These are phyloP conservation scores for Gloeophyllum trabeum DNA, from an alignment of 768 basidiomycete species.

Conservation along the genomic window DNA sequence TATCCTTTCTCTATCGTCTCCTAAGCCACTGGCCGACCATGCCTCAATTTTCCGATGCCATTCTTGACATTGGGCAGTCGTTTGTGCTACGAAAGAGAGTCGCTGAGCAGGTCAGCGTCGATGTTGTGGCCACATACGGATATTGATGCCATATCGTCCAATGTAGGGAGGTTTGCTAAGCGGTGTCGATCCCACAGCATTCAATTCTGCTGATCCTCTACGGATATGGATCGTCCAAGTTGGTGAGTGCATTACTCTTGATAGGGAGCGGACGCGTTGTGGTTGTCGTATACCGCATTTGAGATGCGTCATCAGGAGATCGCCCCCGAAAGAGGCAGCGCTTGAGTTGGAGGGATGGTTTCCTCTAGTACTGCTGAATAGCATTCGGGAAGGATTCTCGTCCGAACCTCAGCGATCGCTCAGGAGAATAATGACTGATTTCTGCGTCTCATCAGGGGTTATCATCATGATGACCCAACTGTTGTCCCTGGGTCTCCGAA, in stretches of 20 bases:
- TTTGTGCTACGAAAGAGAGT: no score
- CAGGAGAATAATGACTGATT: not conserved
- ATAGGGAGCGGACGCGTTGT: not conserved
- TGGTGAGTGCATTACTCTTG: constrained; percentile 28
- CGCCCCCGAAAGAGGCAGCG: no score
- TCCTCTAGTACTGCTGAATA: no score
- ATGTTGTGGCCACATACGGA: no score
- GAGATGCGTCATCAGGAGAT: no score
- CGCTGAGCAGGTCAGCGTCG: no score
- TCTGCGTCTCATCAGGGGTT: constrained; percentile 36
- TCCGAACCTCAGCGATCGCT: no score
- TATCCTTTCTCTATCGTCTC: no score
- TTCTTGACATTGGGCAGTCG: not conserved
- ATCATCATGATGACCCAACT: constrained; percentile 75
- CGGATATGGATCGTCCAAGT: constrained; percentile 73
- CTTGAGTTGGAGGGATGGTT: no score
- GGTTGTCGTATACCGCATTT: no score
- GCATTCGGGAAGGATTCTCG: no score
- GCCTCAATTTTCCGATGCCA: not conserved
- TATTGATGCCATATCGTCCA: no score
- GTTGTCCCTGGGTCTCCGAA: constrained; percentile 61
- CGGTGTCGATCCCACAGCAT: constrained; percentile 61
- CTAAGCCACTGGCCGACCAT: not conserved
- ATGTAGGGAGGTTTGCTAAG: constrained; percentile 53
- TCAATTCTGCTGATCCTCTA: constrained; percentile 59